These are phyloP conservation scores for Euphorbia corollata DNA, from an alignment of 441 rosid species.

Conservation along the genomic window DNA sequence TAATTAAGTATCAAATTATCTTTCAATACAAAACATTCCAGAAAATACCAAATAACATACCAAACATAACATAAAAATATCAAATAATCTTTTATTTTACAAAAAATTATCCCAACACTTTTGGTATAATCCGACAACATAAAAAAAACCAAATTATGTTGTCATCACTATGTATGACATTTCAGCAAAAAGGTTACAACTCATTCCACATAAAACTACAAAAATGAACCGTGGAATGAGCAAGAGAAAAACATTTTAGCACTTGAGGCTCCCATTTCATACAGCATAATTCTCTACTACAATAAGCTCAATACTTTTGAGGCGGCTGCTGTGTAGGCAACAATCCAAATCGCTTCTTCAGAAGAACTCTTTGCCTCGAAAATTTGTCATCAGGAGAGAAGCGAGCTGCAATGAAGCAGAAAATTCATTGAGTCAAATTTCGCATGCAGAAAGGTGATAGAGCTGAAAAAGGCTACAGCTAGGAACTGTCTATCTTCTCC, in stretches of 20 bases:
- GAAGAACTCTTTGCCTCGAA: conserved; percentile 75
- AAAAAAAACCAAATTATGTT: no score
- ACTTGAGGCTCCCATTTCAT: neutral
- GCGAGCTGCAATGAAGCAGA: conserved; percentile 51
- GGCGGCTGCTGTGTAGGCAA: conserved; percentile 77
- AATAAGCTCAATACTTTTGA: conserved; percentile 47
- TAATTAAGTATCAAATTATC: no score
- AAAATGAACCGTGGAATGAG: neutral
- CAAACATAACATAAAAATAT: no score
- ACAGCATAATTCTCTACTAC: neutral
- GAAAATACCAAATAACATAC: no score
- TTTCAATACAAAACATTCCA: no score
- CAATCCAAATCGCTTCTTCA: conserved; percentile 87
- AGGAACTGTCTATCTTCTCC: no score
- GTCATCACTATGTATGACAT: no score
- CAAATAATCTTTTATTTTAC: no score
- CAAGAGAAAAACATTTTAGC: neutral
- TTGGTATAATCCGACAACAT: no score
- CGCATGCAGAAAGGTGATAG: neutral
- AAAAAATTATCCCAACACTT: no score
- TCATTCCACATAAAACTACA: neutral
- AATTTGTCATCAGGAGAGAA: conserved; percentile 96
- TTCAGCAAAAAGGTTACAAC: no score
- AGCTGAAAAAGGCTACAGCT: neutral
- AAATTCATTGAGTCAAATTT: neutral